phyloP scores from a whole-genome alignment of 2,329 filamentous ascomycete genomes.

The Cryphonectria nitschkei region DNA sequence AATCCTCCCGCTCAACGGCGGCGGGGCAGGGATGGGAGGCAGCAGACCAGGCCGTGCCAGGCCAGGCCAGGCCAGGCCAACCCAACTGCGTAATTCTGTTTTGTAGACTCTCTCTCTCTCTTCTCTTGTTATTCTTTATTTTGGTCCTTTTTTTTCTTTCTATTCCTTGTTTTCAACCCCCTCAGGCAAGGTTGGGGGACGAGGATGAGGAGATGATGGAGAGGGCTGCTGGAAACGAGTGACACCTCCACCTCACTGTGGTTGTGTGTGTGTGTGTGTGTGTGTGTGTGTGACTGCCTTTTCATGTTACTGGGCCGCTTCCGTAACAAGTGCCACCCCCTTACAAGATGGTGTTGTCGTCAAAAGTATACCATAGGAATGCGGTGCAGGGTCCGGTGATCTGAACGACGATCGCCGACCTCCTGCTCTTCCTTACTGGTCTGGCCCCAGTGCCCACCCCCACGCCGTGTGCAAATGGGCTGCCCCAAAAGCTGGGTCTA shows the following conservation, averaged over 20 bases:
- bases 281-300: background rate
- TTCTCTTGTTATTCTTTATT: background rate
- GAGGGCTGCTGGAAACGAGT: background rate
- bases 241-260: background rate
- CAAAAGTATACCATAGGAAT: background rate
- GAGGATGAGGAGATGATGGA: background rate
- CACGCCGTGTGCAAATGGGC: background rate
- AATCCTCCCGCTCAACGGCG: slow-evolving; percentile 31
- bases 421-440: background rate
- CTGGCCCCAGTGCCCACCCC: background rate
- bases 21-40: slow-evolving; percentile 25
- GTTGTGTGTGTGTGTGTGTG: background rate
- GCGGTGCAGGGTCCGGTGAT: slow-evolving; percentile 5
- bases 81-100: background rate
- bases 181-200: background rate
- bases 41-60: background rate
- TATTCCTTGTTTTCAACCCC: no score
- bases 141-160: no score
- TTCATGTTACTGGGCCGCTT: background rate
- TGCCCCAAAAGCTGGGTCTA: background rate
- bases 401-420: slow-evolving; percentile 15
- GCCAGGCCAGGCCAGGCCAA: background rate
- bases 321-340: background rate
- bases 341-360: background rate
- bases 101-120: no score